Conservation (phyloP, 108 stramenopile species). For the Nitzschia inconspicua region DNA sequence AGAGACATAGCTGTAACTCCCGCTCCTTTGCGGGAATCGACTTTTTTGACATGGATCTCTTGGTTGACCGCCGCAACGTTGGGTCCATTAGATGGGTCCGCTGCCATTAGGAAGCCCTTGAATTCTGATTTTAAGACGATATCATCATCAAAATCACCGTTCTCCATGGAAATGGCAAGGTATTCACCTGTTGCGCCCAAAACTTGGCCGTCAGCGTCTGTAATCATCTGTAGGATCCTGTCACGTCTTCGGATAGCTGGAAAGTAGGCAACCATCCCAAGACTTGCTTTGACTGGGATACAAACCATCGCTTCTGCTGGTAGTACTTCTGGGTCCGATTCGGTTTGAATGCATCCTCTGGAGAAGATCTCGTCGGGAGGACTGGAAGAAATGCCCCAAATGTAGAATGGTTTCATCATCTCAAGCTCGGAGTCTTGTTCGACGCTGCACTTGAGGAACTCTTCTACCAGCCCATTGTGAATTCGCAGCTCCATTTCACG, state of each 20-base stretch:
- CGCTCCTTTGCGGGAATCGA: background rate
- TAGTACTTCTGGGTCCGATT: background rate
- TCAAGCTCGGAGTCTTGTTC: background rate
- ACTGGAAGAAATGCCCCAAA: constrained; percentile 5
- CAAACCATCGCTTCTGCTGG: constrained; percentile 8
- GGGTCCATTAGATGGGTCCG: background rate
- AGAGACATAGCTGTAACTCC: constrained; percentile 11
- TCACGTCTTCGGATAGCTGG: background rate
- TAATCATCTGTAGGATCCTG: background rate
- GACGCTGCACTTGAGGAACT: constrained; percentile 13
- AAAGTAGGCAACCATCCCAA: constrained; percentile 17
- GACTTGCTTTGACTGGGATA: constrained; percentile 10
- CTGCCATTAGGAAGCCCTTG: constrained; percentile 11
- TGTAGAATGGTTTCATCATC: background rate
- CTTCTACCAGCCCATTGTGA: constrained; percentile 7
- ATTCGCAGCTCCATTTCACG: constrained; percentile 1
- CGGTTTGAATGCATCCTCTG: background rate
- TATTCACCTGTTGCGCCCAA: constrained; percentile 2
- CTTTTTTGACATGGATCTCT: background rate
- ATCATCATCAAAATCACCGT: constrained; percentile 11
- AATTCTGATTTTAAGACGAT: constrained; percentile 6
- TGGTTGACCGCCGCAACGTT: background rate
- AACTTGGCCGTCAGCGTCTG: background rate
- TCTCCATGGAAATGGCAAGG: constrained; percentile 9
- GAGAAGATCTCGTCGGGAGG: constrained; percentile 5